Conservation (phyloP, 2,329 filamentous ascomycete species). For the Scopulariopsis brevicaulis region DNA sequence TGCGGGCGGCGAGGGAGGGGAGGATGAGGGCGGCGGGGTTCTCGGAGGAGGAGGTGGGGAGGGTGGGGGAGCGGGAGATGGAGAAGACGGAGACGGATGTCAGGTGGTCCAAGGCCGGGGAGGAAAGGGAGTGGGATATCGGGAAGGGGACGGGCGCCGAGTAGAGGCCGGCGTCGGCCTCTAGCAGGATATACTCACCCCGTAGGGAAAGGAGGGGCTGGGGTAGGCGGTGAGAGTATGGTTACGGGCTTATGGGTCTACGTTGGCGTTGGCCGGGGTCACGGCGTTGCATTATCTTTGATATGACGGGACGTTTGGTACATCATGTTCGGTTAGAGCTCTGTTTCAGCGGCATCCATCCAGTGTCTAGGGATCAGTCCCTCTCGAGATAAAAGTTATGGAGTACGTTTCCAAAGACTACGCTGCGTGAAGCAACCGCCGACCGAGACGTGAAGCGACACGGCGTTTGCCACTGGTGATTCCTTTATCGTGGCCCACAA, state of each 20-base stretch:
- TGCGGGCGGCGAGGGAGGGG: slow-evolving; percentile 64
- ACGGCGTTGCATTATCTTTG: too few species aligned
- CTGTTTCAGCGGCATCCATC: too few species aligned
- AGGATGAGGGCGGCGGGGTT: slow-evolving; percentile 70
- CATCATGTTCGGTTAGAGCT: too few species aligned
- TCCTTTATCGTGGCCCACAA: too few species aligned
- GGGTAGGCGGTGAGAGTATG: neutral
- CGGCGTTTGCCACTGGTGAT: too few species aligned
- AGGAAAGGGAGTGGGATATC: slow-evolving; percentile 50
- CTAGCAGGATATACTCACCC: neutral
- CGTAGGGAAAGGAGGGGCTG: neutral
- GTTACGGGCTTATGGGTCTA: neutral
- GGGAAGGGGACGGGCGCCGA: slow-evolving; percentile 29
- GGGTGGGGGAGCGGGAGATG: slow-evolving; percentile 55
- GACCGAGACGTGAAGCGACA: too few species aligned
- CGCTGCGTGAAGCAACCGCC: too few species aligned
- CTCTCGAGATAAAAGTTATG: too few species aligned
- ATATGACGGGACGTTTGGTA: too few species aligned
- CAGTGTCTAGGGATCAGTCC: too few species aligned
- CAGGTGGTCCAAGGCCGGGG: slow-evolving; percentile 59
- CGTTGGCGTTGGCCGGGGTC: neutral
- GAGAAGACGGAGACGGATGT: slow-evolving; percentile 47
- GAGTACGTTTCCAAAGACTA: too few species aligned
- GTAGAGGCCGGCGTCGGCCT: neutral
- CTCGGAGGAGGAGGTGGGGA: slow-evolving; percentile 59